Conservation (phyloP, 139 green algal species). For the Chlamydomonas incerta region DNA sequence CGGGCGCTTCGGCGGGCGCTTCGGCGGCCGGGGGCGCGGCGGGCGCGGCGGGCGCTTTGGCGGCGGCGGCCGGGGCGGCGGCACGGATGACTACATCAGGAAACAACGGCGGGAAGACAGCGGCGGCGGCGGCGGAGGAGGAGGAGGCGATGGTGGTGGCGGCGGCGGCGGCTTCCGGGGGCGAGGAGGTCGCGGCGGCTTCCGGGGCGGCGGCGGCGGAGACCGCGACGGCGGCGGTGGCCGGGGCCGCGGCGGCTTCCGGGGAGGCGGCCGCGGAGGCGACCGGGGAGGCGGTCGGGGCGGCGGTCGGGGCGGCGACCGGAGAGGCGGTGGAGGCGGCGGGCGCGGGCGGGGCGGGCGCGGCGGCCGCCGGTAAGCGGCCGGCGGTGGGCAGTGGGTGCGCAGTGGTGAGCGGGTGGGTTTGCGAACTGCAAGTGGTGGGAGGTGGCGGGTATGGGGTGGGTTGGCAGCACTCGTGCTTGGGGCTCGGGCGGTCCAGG, state of each 20-base stretch:
- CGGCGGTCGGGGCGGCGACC: constrained; percentile 3
- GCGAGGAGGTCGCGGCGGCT: background rate
- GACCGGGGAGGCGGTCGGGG: background rate
- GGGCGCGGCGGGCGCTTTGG: background rate
- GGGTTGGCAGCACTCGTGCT: too few species aligned
- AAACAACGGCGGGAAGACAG: background rate
- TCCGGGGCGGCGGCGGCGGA: background rate
- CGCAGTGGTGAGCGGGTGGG: too few species aligned
- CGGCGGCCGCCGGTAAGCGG: too few species aligned
- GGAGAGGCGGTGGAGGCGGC: background rate
- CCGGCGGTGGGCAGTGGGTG: too few species aligned
- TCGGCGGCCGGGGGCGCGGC: constrained; percentile 18
- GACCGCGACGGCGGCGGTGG: constrained; percentile 17
- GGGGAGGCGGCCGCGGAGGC: background rate
- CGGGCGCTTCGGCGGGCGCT: background rate
- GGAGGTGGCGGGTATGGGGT: too few species aligned
- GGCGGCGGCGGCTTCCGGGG: constrained; percentile 14
- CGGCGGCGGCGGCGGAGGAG: background rate
- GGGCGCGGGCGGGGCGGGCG: background rate
- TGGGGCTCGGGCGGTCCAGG: too few species aligned
- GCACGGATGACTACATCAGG: background rate
- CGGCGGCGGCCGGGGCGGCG: background rate
- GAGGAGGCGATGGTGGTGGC: background rate
- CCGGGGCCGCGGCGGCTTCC: background rate
- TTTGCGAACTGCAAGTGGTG: too few species aligned